Base-by-base conservation (phyloP, 345 rosid genomes). In the Conringia planisiliqua region DNA sequence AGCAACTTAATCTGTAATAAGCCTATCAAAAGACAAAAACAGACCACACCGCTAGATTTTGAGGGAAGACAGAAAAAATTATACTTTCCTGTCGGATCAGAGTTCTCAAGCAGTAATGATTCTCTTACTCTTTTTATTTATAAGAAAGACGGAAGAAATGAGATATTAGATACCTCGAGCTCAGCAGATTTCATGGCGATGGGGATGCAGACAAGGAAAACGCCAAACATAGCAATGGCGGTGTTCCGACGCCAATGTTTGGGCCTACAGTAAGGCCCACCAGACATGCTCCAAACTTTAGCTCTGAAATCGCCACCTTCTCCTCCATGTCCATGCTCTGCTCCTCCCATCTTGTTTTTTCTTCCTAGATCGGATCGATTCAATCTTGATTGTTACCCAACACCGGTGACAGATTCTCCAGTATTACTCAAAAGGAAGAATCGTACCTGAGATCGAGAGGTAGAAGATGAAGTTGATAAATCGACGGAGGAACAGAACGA, bases 191-290 rank as follows among this genome's bases (percentile, higher is more conserved):
- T 80, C 89, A 86, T 88, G 76, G 97, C 98, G 57, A 95, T 85
- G 42, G 99, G 98, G 61, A 95, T 88, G 81, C 99, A 90, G 47
- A 89, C 80, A 63, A 95, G 92, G 80, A 95, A 65, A 75, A 90
- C 63, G 8, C 98, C 97, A 44, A 81, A 82, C 96, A 95, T 86
- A 70, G 97, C 97, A 55, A 94, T 68, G 82, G 98, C 98, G 2
- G 98, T 94, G 79, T 94, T 94, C 67, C 98, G 93, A 70, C 82
- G 83, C 97, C 98, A 94, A 85, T 94, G 93, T 72, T 91, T 91
- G 38, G 97, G 98, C 67, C 97, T 78, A 86, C 98, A 91, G 79
- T 94, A 38, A 17, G 98, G 95, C 24, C 98, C 98, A 32, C 98
- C 98, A 50, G 83, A 5, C 96, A 91, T 88, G 79, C 88, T 91